These are phyloP conservation scores for Lolium multiflorum DNA, from an alignment of 176 grass and related monocot genomes.

Conservation along the genomic window DNA sequence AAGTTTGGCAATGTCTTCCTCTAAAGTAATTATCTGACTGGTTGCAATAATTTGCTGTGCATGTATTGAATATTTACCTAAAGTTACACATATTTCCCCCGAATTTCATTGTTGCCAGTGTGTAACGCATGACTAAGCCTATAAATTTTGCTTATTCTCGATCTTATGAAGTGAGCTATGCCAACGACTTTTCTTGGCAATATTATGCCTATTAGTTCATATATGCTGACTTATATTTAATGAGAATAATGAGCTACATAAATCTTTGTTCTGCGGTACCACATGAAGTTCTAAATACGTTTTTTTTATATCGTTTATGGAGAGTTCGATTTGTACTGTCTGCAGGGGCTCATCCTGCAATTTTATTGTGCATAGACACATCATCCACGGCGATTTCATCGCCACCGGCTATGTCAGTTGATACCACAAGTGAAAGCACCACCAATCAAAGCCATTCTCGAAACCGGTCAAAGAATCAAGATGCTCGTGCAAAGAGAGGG, in stretches of 20 bases:
- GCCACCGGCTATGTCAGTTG: conserved; percentile 44
- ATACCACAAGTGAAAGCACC: conserved; percentile 45
- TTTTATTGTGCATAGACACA: conserved; percentile 32
- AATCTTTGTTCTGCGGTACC: neutral
- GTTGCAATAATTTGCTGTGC: neutral
- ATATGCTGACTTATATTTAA: neutral
- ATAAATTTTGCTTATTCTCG: neutral
- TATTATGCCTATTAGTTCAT: neutral
- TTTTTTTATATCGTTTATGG: neutral
- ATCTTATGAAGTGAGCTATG: neutral
- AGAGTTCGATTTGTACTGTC: conserved; percentile 26
- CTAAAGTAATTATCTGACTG: neutral
- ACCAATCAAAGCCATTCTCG: conserved; percentile 13
- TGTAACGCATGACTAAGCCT: neutral
- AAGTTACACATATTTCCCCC: neutral
- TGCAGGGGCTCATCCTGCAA: conserved; percentile 47
- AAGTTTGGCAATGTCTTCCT: neutral
- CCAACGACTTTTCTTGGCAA: neutral
- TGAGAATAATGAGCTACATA: neutral
- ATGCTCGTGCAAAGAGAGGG: conserved; percentile 39
- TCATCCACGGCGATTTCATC: conserved; percentile 52
- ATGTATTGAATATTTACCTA: neutral
- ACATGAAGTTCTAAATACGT: neutral
- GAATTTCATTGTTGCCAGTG: neutral
- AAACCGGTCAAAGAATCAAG: conserved; percentile 35